phyloP scores from a whole-genome alignment of 225 moss, liverwort and hornwort species.

The Marchantia paleacea region DNA sequence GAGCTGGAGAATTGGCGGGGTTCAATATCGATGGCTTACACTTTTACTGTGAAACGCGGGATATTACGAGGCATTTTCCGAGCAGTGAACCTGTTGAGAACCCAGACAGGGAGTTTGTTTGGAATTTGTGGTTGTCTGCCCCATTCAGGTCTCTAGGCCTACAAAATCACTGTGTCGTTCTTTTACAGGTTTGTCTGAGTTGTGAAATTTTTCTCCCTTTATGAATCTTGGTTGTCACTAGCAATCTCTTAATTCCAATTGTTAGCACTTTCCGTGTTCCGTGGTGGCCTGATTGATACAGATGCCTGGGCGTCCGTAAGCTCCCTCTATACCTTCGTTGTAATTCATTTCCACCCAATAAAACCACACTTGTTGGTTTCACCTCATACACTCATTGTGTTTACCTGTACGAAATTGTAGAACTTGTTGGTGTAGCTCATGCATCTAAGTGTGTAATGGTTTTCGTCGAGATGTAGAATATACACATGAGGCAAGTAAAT shows the following conservation, averaged over 20 bases:
- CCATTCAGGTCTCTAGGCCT: conserved; percentile 83
- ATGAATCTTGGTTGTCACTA: neutral
- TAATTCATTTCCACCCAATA: no score
- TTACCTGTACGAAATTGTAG: no score
- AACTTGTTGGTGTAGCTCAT: no score
- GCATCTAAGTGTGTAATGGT: no score
- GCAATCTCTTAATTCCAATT: neutral
- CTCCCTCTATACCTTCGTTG: neutral
- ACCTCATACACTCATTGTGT: no score
- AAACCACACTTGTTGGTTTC: no score
- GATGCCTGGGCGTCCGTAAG: neutral
- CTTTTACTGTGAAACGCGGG: conserved; percentile 88
- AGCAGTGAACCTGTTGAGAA: conserved; percentile 67
- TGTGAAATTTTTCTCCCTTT: neutral
- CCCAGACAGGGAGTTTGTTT: conserved; percentile 93
- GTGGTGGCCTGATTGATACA: neutral
- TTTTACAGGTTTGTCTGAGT: conserved; percentile 71
- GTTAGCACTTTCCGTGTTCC: neutral
- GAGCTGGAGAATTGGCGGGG: conserved; percentile 80
- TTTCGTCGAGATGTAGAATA: no score
- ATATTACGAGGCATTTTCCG: conserved; percentile 93
- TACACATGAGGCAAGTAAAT: no score
- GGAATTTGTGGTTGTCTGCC: conserved; percentile 93
- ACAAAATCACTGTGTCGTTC: conserved; percentile 76
- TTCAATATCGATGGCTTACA: conserved; percentile 70